phyloP scores from a whole-genome alignment of 2,329 filamentous ascomycete genomes.

The Trichoderma afroharzianum region DNA sequence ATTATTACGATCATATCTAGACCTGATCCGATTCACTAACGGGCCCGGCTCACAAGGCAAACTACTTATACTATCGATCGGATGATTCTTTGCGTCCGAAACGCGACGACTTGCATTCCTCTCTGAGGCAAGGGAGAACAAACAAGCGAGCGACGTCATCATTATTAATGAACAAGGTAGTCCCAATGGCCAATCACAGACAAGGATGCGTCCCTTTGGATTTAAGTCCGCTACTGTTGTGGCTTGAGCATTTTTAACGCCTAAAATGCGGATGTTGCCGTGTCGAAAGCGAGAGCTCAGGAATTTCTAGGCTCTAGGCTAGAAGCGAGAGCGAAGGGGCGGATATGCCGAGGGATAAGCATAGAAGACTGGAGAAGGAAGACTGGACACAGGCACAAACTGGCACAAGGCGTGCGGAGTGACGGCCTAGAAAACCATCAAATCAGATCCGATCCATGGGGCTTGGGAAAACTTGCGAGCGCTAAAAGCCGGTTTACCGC shows the following conservation, averaged over 20 bases:
- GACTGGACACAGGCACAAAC: not conserved
- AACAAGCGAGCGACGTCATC: not conserved
- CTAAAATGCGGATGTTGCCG: not conserved
- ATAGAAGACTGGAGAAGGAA: not conserved
- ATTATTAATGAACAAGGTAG: not conserved
- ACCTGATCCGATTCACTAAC: not conserved
- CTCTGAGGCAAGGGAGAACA: not conserved
- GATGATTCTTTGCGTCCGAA: not conserved
- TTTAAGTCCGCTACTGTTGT: not conserved
- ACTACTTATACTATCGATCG: not conserved
- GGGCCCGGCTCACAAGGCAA: not conserved
- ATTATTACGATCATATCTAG: not conserved
- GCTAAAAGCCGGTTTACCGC: not conserved
- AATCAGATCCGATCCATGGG: not conserved
- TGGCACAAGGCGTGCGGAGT: not conserved
- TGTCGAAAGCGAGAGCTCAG: not conserved
- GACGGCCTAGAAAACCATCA: not conserved
- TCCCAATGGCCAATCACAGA: not conserved
- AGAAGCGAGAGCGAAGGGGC: not conserved
- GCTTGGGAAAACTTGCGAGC: not conserved
- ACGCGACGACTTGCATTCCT: not conserved
- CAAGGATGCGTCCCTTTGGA: not conserved
- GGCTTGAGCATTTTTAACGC: not conserved
- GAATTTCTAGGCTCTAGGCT: not conserved
- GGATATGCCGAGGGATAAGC: not conserved